Percentiles rank a stretch among this genome's conserved stretches.
These are phyloP conservation scores for Tylopilus subfusipes DNA, from an alignment of 768 basidiomycete species.

Conservation along the genomic window DNA sequence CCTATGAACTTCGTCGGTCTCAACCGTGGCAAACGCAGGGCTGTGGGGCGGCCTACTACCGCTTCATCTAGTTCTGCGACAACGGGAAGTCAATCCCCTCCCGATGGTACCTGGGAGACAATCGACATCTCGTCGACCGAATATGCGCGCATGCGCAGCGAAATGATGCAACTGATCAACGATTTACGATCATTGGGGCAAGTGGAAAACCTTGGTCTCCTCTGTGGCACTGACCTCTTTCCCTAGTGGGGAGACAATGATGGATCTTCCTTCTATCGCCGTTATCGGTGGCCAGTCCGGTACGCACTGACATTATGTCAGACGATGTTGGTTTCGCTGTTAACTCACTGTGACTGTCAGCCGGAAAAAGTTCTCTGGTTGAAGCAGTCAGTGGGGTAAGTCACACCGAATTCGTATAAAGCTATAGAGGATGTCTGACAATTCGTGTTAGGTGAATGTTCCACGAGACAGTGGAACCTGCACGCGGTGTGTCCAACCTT, in stretches of 20 bases:
- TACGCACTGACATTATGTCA: constrained; percentile 18
- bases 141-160: constrained; percentile 39
- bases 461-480: constrained; percentile 62
- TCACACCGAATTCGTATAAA: not conserved
- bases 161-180: constrained; percentile 38
- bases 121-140: constrained; percentile 30
- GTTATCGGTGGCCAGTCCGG: constrained; percentile 59
- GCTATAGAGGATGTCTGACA: not conserved
- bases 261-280: constrained; percentile 49
- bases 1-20: constrained; percentile 4
- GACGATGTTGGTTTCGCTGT: not conserved
- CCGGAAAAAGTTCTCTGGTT: constrained; percentile 58
- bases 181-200: constrained; percentile 43
- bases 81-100: constrained; percentile 2
- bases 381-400: constrained; percentile 56
- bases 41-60: not conserved
- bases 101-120: constrained; percentile 13
- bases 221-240: not conserved
- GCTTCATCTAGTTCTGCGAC: not conserved
- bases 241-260: constrained; percentile 34
- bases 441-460: constrained; percentile 46
- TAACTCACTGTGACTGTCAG: constrained; percentile 27
- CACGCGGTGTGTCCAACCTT: constrained; percentile 39
- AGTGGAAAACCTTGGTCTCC: not conserved
- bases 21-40: not conserved